Evolutionary conservation across 345 rosid species (phyloP), one percentile per base, ranked within the genome.

Genomic region (Aurinia saxatilis): DNA sequence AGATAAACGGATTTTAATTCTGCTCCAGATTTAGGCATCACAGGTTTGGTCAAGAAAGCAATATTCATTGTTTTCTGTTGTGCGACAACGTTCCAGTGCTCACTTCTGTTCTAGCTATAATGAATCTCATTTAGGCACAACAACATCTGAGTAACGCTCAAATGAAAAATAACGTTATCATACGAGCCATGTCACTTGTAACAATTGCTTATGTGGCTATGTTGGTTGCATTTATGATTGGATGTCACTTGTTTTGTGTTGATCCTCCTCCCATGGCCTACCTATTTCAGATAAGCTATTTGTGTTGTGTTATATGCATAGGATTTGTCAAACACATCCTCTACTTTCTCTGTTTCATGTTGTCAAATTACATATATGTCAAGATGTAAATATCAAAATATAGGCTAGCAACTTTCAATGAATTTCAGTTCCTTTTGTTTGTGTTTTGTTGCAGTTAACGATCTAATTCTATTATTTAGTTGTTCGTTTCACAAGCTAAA

Each of bases 1-100:
- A 92, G 77, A 89, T 97, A 36, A 86, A n/a, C n/a, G n/a, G n/a
- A n/a, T n/a, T n/a, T n/a, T n/a, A 63, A 0, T 3, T 38, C 49
- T 39, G 40, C 31, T 39, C 58, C 67, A 29, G 50, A 40, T 50
- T 51, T 40, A 63, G 18, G 59, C 41, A 40, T 63, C 33, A 29
- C 7, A 3, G 59, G 59, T 17, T 51, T 63, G 39, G 50, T 51
- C 59, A 63, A 63, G 21, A 63, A 11, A 51, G 42, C 23, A 31
- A 8, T 41, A 21, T 63, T 40, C 40, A 9, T 1, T n/a, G 50
- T 30, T 15, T 18, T 30, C 7, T 63, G 12, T 10, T 51, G 59
- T 30, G 27, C 48, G 37, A 37, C 46, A 37, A 13, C 18, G 3
- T 49, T 37, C 17, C 56, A 12, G 4, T 62, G 16, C 15, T 62